phyloP scores from a whole-genome alignment of 2,329 filamentous ascomycete genomes.

The Nothophaeocryptopus gaeumannii region DNA sequence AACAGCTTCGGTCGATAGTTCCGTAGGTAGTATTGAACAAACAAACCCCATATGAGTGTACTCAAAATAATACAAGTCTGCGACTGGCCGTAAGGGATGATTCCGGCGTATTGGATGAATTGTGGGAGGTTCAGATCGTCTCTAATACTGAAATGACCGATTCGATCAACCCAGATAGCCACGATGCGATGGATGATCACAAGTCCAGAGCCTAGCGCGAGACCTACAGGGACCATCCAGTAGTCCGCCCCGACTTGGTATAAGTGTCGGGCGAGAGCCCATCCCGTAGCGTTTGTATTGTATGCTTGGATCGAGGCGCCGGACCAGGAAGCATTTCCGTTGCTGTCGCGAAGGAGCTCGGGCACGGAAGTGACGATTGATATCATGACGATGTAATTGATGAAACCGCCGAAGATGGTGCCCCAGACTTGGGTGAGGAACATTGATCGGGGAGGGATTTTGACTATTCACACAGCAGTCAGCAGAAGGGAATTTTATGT shows the following conservation, averaged over 20 bases:
- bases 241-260: conserved; percentile 44
- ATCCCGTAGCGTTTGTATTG: conserved; percentile 39
- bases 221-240: conserved; percentile 38
- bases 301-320: conserved; percentile 50
- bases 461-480: conserved; percentile 28
- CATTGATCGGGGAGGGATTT: conserved; percentile 56
- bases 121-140: conserved; percentile 53
- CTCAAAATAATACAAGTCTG: conserved; percentile 57
- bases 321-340: conserved; percentile 54
- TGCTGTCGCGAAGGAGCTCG: conserved; percentile 45
- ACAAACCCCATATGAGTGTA: conserved; percentile 45
- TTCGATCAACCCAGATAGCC: conserved; percentile 38
- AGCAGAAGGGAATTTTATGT: no score
- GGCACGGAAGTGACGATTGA: conserved; percentile 51
- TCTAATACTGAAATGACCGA: conserved; percentile 31
- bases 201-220: conserved; percentile 48
- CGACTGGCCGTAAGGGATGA: conserved; percentile 54
- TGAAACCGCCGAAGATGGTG: conserved; percentile 49
- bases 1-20: conserved; percentile 54
- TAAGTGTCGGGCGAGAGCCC: conserved; percentile 53
- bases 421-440: conserved; percentile 57
- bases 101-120: conserved; percentile 55
- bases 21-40: conserved; percentile 52
- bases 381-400: conserved; percentile 54
- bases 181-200: conserved; percentile 46